phyloP scores from a whole-genome alignment of 768 basidiomycete species.

The Mrakia hoshinonis region DNA sequence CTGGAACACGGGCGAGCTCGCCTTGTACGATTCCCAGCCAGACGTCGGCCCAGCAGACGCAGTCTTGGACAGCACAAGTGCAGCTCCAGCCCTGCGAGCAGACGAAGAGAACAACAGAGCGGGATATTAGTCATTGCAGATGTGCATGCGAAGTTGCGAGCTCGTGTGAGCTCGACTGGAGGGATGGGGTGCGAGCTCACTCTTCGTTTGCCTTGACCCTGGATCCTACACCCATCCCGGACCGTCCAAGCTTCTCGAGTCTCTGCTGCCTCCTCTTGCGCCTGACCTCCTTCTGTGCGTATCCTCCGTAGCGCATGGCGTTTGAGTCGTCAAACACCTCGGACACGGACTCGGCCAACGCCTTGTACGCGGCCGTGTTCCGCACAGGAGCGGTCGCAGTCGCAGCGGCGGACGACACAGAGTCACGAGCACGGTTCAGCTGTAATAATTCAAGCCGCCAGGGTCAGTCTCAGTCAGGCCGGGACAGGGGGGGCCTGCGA shows the following conservation, averaged over 20 bases:
- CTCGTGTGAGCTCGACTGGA: neutral
- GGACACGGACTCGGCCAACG: constrained; percentile 73
- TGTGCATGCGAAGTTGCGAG: neutral
- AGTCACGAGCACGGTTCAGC: constrained; percentile 57
- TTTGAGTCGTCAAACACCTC: constrained; percentile 92
- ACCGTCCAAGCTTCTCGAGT: constrained; percentile 73
- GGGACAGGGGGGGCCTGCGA: neutral
- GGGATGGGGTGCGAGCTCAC: constrained; percentile 47
- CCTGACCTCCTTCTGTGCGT: constrained; percentile 87
- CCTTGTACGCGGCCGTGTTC: constrained; percentile 89
- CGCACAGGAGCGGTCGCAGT: constrained; percentile 93
- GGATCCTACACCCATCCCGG: constrained; percentile 48
- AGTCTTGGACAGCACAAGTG: constrained; percentile 70
- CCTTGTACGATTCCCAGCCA: constrained; percentile 69
- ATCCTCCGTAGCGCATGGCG: constrained; percentile 87
- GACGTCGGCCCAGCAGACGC: constrained; percentile 60
- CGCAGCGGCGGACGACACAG: constrained; percentile 74
- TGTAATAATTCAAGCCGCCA: neutral
- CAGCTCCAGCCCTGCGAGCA: constrained; percentile 69
- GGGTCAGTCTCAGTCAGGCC: neutral
- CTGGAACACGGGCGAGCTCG: constrained; percentile 67
- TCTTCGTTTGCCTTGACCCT: constrained; percentile 66
- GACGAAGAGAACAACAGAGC: neutral
- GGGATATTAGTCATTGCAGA: neutral
- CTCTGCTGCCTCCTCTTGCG: constrained; percentile 68